Evolutionary conservation across 768 basidiomycete species (phyloP).

Genomic region (Termitomyces bulborhizus): DNA sequence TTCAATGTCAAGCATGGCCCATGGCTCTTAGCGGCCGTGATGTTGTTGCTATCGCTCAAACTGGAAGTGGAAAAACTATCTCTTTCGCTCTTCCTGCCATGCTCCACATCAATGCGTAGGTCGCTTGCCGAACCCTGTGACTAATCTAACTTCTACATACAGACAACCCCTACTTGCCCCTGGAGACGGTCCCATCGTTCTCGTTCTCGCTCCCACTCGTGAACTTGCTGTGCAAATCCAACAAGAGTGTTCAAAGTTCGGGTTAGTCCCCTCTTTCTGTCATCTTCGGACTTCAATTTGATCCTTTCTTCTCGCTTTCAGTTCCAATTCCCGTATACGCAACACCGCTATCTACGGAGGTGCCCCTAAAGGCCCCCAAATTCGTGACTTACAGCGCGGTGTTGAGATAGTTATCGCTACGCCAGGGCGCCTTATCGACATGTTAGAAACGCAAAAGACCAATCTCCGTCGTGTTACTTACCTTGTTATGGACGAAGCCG

Average conservation of each 20-base stretch:
- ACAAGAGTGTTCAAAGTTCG: slow-evolving; percentile 98
- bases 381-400: slow-evolving; percentile 94
- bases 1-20: slow-evolving; percentile 99
- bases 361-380: slow-evolving; percentile 97
- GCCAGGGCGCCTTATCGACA: slow-evolving; percentile 98
- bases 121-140: slow-evolving; percentile 1
- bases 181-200: slow-evolving; percentile 95
- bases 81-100: slow-evolving; percentile 98
- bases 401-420: slow-evolving; percentile 99
- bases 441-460: slow-evolving; percentile 95
- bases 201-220: slow-evolving; percentile 95
- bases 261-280: slow-evolving; percentile 38
- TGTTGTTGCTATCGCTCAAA: slow-evolving; percentile 95
- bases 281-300: not conserved
- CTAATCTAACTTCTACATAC: slow-evolving; percentile 11
- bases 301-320: slow-evolving; percentile 18
- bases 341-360: slow-evolving; percentile 99
- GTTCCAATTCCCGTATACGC: slow-evolving; percentile 89
- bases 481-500: slow-evolving; percentile 98
- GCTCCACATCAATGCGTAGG: slow-evolving; percentile 99
- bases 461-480: slow-evolving; percentile 96
- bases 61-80: slow-evolving; percentile 98
- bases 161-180: slow-evolving; percentile 90
- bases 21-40: slow-evolving; percentile 96
- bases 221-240: slow-evolving; percentile 99